A percentile compares a stretch with the other conserved stretches of the same genome.
phyloP scores from a whole-genome alignment of 2,329 filamentous ascomycete species.

The Fusarium oligoseptatum region DNA sequence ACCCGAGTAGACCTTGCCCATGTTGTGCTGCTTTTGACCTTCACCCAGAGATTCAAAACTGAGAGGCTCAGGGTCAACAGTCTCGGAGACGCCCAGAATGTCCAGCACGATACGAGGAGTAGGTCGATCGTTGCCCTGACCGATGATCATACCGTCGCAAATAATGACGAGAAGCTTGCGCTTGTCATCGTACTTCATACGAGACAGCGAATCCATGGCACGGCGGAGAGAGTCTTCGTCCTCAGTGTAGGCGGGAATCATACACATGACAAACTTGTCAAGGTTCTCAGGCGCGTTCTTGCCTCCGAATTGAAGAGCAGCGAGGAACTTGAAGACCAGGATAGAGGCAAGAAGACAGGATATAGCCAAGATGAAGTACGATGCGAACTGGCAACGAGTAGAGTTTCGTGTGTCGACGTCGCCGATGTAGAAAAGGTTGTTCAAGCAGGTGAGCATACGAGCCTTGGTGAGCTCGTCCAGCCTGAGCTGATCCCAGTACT shows the following conservation, averaged over 20 bases:
- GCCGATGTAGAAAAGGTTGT: slow-evolving; percentile 95
- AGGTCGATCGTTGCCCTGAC: slow-evolving; percentile 95
- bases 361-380: slow-evolving; percentile 89
- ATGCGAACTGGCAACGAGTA: slow-evolving; percentile 84
- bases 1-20: slow-evolving; percentile 98
- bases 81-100: slow-evolving; percentile 94
- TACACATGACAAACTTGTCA: slow-evolving; percentile 98
- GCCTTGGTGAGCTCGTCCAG: slow-evolving; percentile 68
- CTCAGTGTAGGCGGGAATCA: slow-evolving; percentile 97
- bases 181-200: slow-evolving; percentile 98
- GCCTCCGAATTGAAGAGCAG: slow-evolving; percentile 91
- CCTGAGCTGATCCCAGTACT: slow-evolving; percentile 81
- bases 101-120: slow-evolving; percentile 97
- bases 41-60: slow-evolving; percentile 98
- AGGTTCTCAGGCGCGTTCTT: slow-evolving; percentile 96
- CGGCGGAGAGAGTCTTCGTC: slow-evolving; percentile 97
- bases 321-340: slow-evolving; percentile 96
- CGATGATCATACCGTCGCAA: slow-evolving; percentile 99
- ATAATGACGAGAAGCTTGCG: slow-evolving; percentile 93
- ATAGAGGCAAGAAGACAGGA: slow-evolving; percentile 84
- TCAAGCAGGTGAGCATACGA: slow-evolving; percentile 85
- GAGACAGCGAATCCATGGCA: slow-evolving; percentile 94
- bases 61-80: slow-evolving; percentile 92
- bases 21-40: slow-evolving; percentile 97
- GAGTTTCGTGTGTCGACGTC: slow-evolving; percentile 94